Conservation (phyloP, 2,329 filamentous ascomycete genomes). For the Ophiostoma perfectum region DNA sequence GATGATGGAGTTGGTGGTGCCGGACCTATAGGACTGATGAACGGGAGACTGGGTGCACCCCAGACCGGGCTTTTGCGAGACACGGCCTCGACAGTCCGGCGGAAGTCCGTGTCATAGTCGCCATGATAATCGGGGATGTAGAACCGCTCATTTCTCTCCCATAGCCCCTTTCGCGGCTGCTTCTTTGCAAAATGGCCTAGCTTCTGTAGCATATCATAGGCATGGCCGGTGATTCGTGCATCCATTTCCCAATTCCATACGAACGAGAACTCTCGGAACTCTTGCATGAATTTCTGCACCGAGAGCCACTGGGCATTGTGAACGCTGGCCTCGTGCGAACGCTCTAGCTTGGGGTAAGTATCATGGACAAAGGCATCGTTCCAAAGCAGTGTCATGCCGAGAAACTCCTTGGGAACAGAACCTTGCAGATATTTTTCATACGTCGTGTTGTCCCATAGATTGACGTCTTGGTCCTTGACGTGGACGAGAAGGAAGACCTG, state of each 20-base stretch:
- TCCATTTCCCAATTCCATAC: constrained; percentile 90
- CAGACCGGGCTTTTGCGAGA: constrained; percentile 55
- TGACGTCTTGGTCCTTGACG: constrained; percentile 54
- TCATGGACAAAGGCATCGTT: constrained; percentile 67
- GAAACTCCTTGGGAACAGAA: constrained; percentile 43
- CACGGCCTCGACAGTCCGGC: constrained; percentile 53
- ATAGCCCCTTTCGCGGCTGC: constrained; percentile 66
- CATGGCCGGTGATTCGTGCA: constrained; percentile 70
- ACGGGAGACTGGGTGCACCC: constrained; percentile 55
- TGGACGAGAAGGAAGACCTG: constrained; percentile 76
- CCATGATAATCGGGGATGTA: constrained; percentile 67
- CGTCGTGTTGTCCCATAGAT: constrained; percentile 53
- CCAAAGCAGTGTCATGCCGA: constrained; percentile 67
- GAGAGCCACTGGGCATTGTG: constrained; percentile 63
- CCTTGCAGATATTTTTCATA: constrained; percentile 55
- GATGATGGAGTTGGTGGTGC: constrained; percentile 28
- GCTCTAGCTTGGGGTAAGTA: constrained; percentile 70
- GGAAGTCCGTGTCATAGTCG: constrained; percentile 61
- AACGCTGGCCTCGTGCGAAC: constrained; percentile 44
- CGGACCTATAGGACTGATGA: constrained; percentile 56
- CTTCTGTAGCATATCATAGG: constrained; percentile 71
- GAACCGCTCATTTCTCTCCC: constrained; percentile 68
- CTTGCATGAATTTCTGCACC: constrained; percentile 68
- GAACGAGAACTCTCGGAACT: constrained; percentile 73
- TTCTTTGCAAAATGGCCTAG: constrained; percentile 57